A percentile compares a stretch with the other conserved stretches of the same genome.
Evolutionary conservation across 257 asterid species (phyloP).

Genomic region (Solanum megistacrolobum): DNA sequence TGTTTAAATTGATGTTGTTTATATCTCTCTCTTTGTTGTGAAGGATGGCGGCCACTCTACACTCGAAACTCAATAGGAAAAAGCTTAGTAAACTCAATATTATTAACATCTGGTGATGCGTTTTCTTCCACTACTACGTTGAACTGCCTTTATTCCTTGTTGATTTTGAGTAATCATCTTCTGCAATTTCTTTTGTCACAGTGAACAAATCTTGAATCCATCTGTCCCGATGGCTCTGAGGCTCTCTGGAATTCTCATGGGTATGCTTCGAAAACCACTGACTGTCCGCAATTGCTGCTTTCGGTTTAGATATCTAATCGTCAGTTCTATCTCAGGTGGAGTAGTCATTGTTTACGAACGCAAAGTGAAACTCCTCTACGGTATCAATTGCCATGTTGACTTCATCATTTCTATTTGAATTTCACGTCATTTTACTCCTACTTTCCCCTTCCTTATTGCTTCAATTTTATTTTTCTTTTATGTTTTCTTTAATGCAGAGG

Average conservation of each 20-base stretch:
- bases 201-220: constrained; percentile 88
- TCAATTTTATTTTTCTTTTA: neutral
- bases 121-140: neutral
- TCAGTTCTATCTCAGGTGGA: constrained; percentile 47
- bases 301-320: neutral
- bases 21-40: constrained; percentile 1
- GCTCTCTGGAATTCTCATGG: constrained; percentile 96
- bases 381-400: constrained; percentile 25
- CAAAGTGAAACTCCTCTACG: constrained; percentile 80
- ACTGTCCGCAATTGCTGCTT: neutral
- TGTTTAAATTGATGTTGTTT: neutral
- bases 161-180: neutral
- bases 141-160: neutral
- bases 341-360: constrained; percentile 91
- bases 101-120: constrained; percentile 57
- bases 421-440: neutral
- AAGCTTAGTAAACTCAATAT: constrained; percentile 71
- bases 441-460: neutral
- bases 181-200: constrained; percentile 1
- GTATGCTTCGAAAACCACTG: constrained; percentile 20
- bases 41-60: constrained; percentile 98
- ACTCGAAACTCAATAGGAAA: constrained; percentile 60
- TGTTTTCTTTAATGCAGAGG: constrained; percentile 44
- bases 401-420: neutral
- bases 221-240: constrained; percentile 95